These are phyloP conservation scores for Carpinus fangiana DNA, from an alignment of 306 rosid genomes.

Conservation along the genomic window DNA sequence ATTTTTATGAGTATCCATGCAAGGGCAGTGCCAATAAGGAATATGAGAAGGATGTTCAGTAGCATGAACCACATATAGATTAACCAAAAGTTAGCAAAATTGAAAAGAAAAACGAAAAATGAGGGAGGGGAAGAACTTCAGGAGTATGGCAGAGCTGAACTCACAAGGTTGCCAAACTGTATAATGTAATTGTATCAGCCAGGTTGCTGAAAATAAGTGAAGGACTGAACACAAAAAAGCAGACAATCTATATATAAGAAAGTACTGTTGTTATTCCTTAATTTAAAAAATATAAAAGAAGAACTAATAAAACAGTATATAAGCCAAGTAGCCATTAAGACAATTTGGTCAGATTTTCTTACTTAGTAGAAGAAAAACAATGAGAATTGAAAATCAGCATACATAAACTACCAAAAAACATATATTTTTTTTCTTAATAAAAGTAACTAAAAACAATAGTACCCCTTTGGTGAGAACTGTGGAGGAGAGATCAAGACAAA, in stretches of 20 bases:
- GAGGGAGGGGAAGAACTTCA: not conserved
- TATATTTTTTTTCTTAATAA: no score
- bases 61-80: conserved; percentile 53
- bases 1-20: conserved; percentile 45
- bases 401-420: no score
- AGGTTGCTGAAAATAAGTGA: not conserved
- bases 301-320: not conserved
- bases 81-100: not conserved
- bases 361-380: no score
- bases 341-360: no score
- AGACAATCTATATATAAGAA: not conserved
- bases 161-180: conserved; percentile 1
- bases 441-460: no score
- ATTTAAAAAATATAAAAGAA: not conserved
- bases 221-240: conserved; percentile 10
- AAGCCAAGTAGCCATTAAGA: no score
- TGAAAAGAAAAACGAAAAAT: not conserved
- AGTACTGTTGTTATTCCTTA: not conserved
- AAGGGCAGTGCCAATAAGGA: conserved; percentile 39
- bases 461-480: no score
- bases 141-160: not conserved
- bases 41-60: conserved; percentile 43
- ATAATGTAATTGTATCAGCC: conserved; percentile 1
- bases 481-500: no score
- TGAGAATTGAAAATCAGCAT: no score